Base-by-base conservation (phyloP, 2,329 filamentous ascomycete genomes). In the Fusarium sp. region DNA sequence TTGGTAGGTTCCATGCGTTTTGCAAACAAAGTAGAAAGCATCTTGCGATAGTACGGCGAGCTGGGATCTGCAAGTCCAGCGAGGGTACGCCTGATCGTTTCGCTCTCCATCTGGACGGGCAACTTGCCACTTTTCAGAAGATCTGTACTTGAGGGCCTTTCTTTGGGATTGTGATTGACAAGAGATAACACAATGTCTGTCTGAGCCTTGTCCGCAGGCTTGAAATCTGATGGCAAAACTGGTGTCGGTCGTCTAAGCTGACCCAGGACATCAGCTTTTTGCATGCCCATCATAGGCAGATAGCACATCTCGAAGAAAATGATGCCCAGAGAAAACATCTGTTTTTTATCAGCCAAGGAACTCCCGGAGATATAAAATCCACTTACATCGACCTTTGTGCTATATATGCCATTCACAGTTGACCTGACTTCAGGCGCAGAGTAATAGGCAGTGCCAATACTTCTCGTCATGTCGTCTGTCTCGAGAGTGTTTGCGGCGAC, bases 241-340 rank as follows among this genome's bases (percentile, higher is more conserved):
- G 93, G 90, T 14, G 88, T 83, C 39, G 88, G 87, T 69, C 89
- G 85, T 45, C 93, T 87, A 41, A 97, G 84, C 55, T 86, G 82
- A 52, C 90, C 86, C 28, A 97, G 83, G 6, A 89, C 86, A 51
- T 84, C 79, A 3, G 86, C 87, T 65, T 89, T 85, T 71, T 90
- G 85, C 87, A 90, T 90, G 6, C 88, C 88, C 75, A 90, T 83
- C 79, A 90, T 86, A 1, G 87, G 84, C 33, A 83, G 79, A 68
- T 90, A 94, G 74, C 92, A 96, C 96, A 99, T 99, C 79, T 99
- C 96, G 71, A 97, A 98, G 80, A 99, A 97, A 58, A 99, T 98
- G 67, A 99, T 92, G 0, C 96, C 96, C 41, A 99, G 84, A 0
- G 95, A 97, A 76, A 96, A 99, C 95, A 99, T 98, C 86, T 89